Base-by-base conservation (phyloP, 129 eudicot genomes). In the Flaveria robusta region DNA sequence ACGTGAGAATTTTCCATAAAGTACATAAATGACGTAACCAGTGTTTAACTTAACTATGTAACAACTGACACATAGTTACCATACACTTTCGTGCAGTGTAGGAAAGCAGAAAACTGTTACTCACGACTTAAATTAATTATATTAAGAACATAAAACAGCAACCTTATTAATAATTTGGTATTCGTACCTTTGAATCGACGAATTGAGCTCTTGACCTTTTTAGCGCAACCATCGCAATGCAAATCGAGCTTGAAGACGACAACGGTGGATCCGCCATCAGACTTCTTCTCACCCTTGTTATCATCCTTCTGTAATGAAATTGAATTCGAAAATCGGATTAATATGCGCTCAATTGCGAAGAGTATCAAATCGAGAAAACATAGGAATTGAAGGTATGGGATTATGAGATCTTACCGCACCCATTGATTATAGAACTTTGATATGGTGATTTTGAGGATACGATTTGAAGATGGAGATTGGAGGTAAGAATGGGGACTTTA, bases 161-260 rank as follows among this genome's bases (percentile, higher is more conserved):
- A 34, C 39, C 8, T 10, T 13, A 69, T 60, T 11, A 62, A 5
- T 71, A 59, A 4, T 4, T 4, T 0, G 9, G 4, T 51, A n/a
- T 71, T 5, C 43, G 15, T 77, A 91, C 97, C 97, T 79, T 89
- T 78, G n/a, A 85, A 80, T 34, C 71, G 86, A 7, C 85, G 81
- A 39, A 92, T 63, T 37, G 87, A 76, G 26, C 82, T 81, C 70
- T 74, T 79, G 79, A 92, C 89, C 75, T 89, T 92, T 67, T 85
- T 89, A 7, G 96, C 97, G 62, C 97, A 92, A 2, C 97, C 97
- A 7, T 92, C 93, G 69, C 97, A 92, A 83, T 92, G 97, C 91
- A 92, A 77, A 72, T 92, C 97, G 14, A 92, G 79, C 78, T 89
- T 92, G 46, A 92, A 51, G 7, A 92, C 93, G 52, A 84, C 69